A percentile compares a stretch with the other conserved stretches of the same genome.
phyloP scores from a whole-genome alignment of 257 asterid species.

The Osmanthus fragrans region DNA sequence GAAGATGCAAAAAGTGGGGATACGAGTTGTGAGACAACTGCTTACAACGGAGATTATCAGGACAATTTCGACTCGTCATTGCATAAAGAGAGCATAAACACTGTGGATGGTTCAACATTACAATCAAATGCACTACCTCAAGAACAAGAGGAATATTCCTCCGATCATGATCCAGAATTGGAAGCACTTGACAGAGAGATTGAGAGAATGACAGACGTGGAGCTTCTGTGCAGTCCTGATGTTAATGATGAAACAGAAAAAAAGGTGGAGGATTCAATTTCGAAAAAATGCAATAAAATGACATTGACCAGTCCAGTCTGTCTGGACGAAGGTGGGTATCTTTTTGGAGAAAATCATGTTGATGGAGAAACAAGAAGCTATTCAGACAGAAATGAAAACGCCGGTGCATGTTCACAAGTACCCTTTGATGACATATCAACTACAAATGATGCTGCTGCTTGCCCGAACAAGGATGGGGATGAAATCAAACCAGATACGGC shows the following conservation, averaged over 20 bases:
- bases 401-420: constrained; percentile 11
- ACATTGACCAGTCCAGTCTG: neutral
- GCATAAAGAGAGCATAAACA: constrained; percentile 32
- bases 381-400: constrained; percentile 25
- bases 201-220: neutral
- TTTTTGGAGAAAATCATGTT: constrained; percentile 13
- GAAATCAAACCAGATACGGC: constrained; percentile 29
- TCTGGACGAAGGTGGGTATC: neutral
- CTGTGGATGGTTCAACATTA: constrained; percentile 26
- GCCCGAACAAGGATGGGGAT: constrained; percentile 20
- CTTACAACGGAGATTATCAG: constrained; percentile 30
- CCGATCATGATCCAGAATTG: neutral
- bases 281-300: constrained; percentile 21
- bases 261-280: constrained; percentile 28
- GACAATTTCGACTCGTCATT: constrained; percentile 34
- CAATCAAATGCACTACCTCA: constrained; percentile 8
- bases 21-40: constrained; percentile 30
- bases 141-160: neutral
- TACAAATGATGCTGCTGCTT: neutral
- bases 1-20: constrained; percentile 46
- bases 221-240: neutral
- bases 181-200: neutral
- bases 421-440: constrained; percentile 9
- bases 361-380: constrained; percentile 41
- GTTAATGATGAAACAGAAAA: constrained; percentile 23